Percentiles rank a stretch among this genome's conserved stretches.
These are phyloP conservation scores for Jatropha podagrica DNA, from an alignment of 441 rosid genomes.

Conservation along the genomic window DNA sequence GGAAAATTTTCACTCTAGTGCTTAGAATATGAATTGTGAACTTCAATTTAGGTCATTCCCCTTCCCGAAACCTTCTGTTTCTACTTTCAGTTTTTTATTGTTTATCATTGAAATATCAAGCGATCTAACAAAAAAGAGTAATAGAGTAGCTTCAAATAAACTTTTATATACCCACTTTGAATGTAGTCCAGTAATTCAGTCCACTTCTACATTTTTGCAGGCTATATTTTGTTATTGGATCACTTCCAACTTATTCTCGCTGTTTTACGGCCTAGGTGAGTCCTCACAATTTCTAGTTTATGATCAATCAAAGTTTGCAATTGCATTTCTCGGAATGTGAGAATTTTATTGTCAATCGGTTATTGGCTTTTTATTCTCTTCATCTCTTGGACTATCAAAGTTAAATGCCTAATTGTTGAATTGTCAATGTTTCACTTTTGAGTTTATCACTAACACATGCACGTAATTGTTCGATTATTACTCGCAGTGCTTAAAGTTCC, in stretches of 20 bases:
- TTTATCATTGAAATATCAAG: background rate
- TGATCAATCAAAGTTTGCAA: background rate
- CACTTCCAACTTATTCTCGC: conserved; percentile 80
- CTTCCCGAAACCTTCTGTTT: background rate
- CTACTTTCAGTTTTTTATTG: background rate
- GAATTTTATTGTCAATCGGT: background rate
- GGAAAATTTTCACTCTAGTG: background rate
- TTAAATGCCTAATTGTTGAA: conserved; percentile 1
- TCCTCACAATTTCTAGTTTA: conserved; percentile 3
- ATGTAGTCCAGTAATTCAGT: background rate
- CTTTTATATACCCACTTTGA: background rate
- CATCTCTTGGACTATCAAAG: background rate
- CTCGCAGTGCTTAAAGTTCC: conserved; percentile 62
- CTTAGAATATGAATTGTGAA: background rate
- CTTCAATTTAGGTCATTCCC: background rate
- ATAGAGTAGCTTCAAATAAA: no score
- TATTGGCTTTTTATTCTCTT: background rate
- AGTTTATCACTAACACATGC: background rate
- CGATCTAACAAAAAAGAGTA: background rate
- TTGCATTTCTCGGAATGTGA: background rate
- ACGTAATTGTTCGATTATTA: background rate
- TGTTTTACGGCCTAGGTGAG: conserved; percentile 74
- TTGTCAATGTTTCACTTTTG: background rate
- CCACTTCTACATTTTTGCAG: conserved; percentile 38
- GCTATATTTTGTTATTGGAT: conserved; percentile 90